These are phyloP conservation scores for Clarireedia sp. DNA, from an alignment of 2,329 filamentous ascomycete genomes.

Conservation along the genomic window DNA sequence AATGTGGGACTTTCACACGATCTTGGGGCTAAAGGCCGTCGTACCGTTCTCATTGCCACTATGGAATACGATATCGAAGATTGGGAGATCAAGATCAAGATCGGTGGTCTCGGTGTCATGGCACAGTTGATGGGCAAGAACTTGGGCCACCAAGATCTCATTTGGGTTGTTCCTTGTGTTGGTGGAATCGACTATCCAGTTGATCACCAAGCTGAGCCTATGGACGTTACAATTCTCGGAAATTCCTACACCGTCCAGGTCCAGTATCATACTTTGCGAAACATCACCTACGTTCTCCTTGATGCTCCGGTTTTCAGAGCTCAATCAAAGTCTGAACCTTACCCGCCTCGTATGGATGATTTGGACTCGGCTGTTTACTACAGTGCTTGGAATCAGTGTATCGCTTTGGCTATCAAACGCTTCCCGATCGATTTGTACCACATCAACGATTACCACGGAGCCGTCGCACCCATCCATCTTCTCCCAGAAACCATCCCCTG, in stretches of 20 bases:
- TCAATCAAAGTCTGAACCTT: slow-evolving; percentile 54
- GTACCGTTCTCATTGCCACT: slow-evolving; percentile 59
- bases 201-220: slow-evolving; percentile 50
- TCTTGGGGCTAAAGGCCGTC: slow-evolving; percentile 12
- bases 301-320: slow-evolving; percentile 52
- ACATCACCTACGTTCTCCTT: slow-evolving; percentile 61
- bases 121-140: slow-evolving; percentile 56
- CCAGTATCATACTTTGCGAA: slow-evolving; percentile 54
- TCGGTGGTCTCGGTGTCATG: slow-evolving; percentile 63
- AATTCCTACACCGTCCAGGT: slow-evolving; percentile 53
- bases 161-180: slow-evolving; percentile 57
- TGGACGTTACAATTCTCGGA: slow-evolving; percentile 54
- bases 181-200: slow-evolving; percentile 56
- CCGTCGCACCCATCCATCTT: slow-evolving; percentile 55
- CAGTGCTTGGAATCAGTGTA: slow-evolving; percentile 63
- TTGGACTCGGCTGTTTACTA: slow-evolving; percentile 61
- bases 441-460: slow-evolving; percentile 59
- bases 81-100: slow-evolving; percentile 64
- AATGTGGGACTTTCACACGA: slow-evolving; percentile 5
- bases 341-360: slow-evolving; percentile 62
- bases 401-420: slow-evolving; percentile 53
- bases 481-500: slow-evolving; percentile 52
- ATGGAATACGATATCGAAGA: slow-evolving; percentile 68
- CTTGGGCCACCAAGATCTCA: slow-evolving; percentile 54
- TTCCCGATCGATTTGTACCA: slow-evolving; percentile 59